Evolutionary conservation across 2,329 filamentous ascomycete genomes (phyloP), one percentile per base, ranked within the genome.

Genomic region (Verticillium zaregamsianum): DNA sequence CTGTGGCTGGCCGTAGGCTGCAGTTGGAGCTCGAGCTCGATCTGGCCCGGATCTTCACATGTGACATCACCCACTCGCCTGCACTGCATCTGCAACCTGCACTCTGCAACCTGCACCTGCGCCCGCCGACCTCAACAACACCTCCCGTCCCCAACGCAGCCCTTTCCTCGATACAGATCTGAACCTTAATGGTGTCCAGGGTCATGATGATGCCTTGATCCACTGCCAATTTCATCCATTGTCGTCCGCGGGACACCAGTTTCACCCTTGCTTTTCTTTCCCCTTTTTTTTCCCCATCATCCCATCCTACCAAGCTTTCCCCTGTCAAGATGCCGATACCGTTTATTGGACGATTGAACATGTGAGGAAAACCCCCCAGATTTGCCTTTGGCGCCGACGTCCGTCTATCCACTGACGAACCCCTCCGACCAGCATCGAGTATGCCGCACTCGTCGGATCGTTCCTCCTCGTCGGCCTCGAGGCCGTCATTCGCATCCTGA

Each of bases 381-480:
- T 12, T 20, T 12, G 6, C 39, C 39, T 45, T 8, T 1, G 45
- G 9, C 45, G 20, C 45, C n/a, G n/a, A 23, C 45, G 9, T 49
- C 12, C 33, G 33, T 35, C 11, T 7, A 35, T 35, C 62, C 67
- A 59, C 64, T 45, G 20, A 37, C 57, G 55, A 62, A 67, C 58
- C 65, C 69, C 58, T 31, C 25, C 28, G 39, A 6, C n/a, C 66
- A 93, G 90, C 75, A 84, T 84, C 76, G 93, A 99, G 79, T 98
- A 98, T 78, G 77, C 96, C 65, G 92, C 93, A 45, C 86, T 99
- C 54, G 77, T 95, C 56, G 87, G 88, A 61, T 98, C 94, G 8
- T 90, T 98, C 70, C 70, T 92, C 59, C 85, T 99, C 40, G 89
- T 98, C 62, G 83, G 87, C 56, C 82, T 97, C 67, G 95, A 99